These are phyloP conservation scores for Silene uniflora DNA, from an alignment of 148 eudicot genomes.

Conservation along the genomic window DNA sequence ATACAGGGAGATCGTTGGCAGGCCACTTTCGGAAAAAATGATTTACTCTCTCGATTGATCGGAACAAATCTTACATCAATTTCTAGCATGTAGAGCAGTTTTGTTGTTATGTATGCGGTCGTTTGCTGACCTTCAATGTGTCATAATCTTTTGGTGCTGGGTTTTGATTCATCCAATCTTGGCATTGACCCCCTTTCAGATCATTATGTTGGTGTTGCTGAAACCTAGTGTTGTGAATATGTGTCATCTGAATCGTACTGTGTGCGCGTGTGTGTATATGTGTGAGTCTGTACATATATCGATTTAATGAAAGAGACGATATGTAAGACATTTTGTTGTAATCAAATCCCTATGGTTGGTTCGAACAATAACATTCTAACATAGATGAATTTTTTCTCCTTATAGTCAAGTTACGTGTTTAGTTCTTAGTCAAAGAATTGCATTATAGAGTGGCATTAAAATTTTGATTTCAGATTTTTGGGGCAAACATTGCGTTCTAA, in stretches of 20 bases:
- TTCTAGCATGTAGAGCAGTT: neutral
- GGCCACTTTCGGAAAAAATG: constrained; percentile 64
- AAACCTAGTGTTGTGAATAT: neutral
- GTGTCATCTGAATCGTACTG: neutral
- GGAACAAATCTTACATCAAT: neutral
- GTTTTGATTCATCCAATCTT: no score
- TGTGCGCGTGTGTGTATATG: neutral
- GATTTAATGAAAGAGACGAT: neutral
- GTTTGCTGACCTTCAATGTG: neutral
- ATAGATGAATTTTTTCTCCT: no score
- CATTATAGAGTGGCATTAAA: no score
- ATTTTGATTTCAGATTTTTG: no score
- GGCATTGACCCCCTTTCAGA: neutral
- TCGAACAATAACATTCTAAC: no score
- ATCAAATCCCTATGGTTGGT: no score
- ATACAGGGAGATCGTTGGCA: constrained; percentile 60
- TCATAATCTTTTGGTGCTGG: no score
- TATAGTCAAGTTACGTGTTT: no score
- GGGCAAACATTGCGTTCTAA: no score
- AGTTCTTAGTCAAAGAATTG: no score
- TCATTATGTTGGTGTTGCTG: neutral
- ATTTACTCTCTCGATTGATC: constrained; percentile 48
- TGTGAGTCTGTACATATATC: neutral
- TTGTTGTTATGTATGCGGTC: no score
- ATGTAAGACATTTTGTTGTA: neutral